Percentiles rank a stretch among this genome's conserved stretches.
Conservation (phyloP, 345 rosid genomes). For the Pseudoturritis turrita region DNA sequence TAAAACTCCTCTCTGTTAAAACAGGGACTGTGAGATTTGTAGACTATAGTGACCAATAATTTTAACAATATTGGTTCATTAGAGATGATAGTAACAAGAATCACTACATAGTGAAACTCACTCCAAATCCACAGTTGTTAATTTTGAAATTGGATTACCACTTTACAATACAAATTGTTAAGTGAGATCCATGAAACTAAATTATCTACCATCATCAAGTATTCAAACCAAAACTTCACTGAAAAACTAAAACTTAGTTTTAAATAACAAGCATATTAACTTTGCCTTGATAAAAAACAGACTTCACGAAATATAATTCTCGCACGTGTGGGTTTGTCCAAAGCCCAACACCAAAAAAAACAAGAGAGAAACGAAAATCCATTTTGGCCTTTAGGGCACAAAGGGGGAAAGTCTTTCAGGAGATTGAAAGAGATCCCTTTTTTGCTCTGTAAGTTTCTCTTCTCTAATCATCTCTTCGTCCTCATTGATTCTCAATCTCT, state of each 20-base stretch:
- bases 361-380: not conserved
- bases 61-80: not conserved
- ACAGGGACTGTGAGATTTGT: not conserved
- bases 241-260: too few species aligned
- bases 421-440: not conserved
- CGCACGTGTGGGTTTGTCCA: not conserved
- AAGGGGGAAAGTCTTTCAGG: constrained; percentile 3
- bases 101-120: not conserved
- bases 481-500: not conserved
- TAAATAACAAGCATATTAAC: too few species aligned
- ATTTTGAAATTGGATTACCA: not conserved
- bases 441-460: not conserved
- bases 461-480: not conserved
- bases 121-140: not conserved
- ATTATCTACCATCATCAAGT: too few species aligned
- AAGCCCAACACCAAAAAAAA: not conserved
- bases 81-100: not conserved
- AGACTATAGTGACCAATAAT: too few species aligned
- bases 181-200: not conserved
- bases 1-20: not conserved
- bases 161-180: not conserved
- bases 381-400: constrained; percentile 3
- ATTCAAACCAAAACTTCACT: too few species aligned
- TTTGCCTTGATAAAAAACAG: too few species aligned
- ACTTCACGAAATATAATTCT: too few species aligned